Evolutionary conservation across 805 yeast genomes (phyloP), one percentile per base, ranked within the genome.

Genomic region (Lachancea thermotolerans): DNA sequence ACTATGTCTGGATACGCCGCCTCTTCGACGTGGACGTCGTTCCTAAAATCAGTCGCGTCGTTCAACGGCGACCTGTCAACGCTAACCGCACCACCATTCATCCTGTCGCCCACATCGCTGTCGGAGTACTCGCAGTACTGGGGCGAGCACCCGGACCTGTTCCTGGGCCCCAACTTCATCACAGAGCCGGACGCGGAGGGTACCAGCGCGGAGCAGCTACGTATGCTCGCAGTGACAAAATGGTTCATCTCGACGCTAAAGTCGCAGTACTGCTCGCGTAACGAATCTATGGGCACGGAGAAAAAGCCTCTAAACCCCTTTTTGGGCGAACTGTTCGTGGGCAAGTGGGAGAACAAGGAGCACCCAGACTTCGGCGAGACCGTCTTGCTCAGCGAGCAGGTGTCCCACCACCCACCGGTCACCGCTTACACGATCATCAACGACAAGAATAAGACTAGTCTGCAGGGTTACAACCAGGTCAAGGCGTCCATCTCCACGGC

Each of bases 291-390:
- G 76, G 98, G 98, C n/a, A 75, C 87, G 35, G 99, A 93, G 68
- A 93, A 93, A 77, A 93, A 93, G 68, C 98, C 99, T 8, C 72
- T 93, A 64, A 93, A 93, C 64, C 99, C 99, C 37, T 91, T 93
- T 59, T 71, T 93, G 52, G 99, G 99, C 46, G 99, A 93, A 70
- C 72, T 89, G 41, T 93, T 90, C 58, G 85, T 87, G 33, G 98
- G 96, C 39, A 81, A 83, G 58, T 89, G 97, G 95, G 68, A 67
- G 2, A 87, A 80, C 52, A 59, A 62, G 39, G 61, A 77, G 25
- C 76, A 74, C 36, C 65, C 70, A 10, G 71, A 68, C 44, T 65
- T 77, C 12, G 96, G 95, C 35, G 95, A 86, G 50, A 85, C 96
- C 21, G 67, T 79, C 10, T 71, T 91, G 59, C 68, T 88, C 44